These are phyloP conservation scores for Hymenoscyphus infarciens DNA, from an alignment of 2,329 filamentous ascomycete genomes.

Conservation along the genomic window DNA sequence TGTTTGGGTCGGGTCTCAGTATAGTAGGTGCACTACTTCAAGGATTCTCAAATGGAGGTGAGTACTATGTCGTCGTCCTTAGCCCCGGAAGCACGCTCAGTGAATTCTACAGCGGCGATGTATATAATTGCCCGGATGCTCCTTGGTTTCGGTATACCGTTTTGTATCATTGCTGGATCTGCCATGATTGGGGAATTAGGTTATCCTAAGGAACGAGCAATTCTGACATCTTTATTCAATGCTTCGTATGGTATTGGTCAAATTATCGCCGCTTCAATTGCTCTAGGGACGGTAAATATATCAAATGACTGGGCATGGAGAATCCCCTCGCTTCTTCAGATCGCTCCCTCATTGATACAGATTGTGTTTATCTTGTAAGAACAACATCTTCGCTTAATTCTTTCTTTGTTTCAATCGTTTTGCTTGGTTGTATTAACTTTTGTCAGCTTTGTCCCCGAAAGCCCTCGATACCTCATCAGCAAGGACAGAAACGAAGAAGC, in stretches of 20 bases:
- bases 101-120: slow-evolving; percentile 40
- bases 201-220: slow-evolving; percentile 51
- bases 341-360: slow-evolving; percentile 26
- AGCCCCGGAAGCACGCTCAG: neutral
- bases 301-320: slow-evolving; percentile 40
- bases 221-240: slow-evolving; percentile 53
- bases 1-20: slow-evolving; percentile 54
- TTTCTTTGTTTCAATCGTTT: neutral
- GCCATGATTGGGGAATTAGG: slow-evolving; percentile 50
- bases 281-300: slow-evolving; percentile 43
- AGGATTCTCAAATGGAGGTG: slow-evolving; percentile 37
- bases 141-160: slow-evolving; percentile 50
- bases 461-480: slow-evolving; percentile 53
- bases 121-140: slow-evolving; percentile 49
- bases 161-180: slow-evolving; percentile 49
- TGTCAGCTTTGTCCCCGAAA: slow-evolving; percentile 47
- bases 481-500: slow-evolving; percentile 57
- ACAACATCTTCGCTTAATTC: neutral
- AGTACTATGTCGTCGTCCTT: neutral
- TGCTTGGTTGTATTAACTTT: neutral
- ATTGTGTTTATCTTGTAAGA: slow-evolving; percentile 16
- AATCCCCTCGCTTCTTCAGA: slow-evolving; percentile 42
- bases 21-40: slow-evolving; percentile 53
- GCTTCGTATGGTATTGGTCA: slow-evolving; percentile 48
- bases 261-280: slow-evolving; percentile 42